Percentiles rank a stretch among this genome's conserved stretches.
Conservation (phyloP, 352 stramenopile genomes). For the Sclerospora graminicola region DNA sequence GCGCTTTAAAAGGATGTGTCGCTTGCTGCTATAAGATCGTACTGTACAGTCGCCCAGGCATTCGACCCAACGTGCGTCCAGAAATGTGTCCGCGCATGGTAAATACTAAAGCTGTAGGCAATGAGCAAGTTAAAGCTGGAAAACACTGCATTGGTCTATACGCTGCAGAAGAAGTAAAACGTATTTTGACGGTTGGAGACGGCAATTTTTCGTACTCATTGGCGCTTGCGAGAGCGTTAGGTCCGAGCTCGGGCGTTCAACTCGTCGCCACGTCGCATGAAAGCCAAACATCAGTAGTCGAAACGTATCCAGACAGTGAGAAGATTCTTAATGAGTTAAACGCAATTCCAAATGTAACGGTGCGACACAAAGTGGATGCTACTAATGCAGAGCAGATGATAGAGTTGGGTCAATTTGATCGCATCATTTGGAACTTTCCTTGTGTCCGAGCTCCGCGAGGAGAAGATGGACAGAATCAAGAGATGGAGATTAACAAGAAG, state of each 20-base stretch:
- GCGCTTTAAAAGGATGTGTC: conserved; percentile 62
- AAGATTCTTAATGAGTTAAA: conserved; percentile 70
- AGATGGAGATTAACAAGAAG: conserved; percentile 92
- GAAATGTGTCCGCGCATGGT: conserved; percentile 62
- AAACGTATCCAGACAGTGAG: conserved; percentile 87
- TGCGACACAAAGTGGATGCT: conserved; percentile 88
- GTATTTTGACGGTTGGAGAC: conserved; percentile 90
- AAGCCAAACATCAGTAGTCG: conserved; percentile 63
- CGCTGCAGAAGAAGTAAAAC: conserved; percentile 28
- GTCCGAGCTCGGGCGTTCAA: conserved; percentile 17
- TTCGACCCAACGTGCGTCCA: conserved; percentile 64
- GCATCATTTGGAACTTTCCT: conserved; percentile 95
- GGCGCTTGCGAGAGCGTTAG: conserved; percentile 66
- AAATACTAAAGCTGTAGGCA: conserved; percentile 1
- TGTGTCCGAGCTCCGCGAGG: conserved; percentile 85
- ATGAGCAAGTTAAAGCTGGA: conserved; percentile 1
- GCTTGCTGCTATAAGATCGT: conserved; percentile 85
- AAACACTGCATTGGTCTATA: conserved; percentile 42
- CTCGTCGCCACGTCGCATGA: conserved; percentile 91
- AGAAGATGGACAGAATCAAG: conserved; percentile 94
- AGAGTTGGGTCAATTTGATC: conserved; percentile 72
- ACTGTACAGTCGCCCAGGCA: conserved; percentile 36
- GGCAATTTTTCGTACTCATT: conserved; percentile 95
- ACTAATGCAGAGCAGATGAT: conserved; percentile 73
- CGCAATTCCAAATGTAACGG: conserved; percentile 39